These are phyloP conservation scores for Sistotremastrum niveocremeum DNA, from an alignment of 768 basidiomycete genomes.

Conservation along the genomic window DNA sequence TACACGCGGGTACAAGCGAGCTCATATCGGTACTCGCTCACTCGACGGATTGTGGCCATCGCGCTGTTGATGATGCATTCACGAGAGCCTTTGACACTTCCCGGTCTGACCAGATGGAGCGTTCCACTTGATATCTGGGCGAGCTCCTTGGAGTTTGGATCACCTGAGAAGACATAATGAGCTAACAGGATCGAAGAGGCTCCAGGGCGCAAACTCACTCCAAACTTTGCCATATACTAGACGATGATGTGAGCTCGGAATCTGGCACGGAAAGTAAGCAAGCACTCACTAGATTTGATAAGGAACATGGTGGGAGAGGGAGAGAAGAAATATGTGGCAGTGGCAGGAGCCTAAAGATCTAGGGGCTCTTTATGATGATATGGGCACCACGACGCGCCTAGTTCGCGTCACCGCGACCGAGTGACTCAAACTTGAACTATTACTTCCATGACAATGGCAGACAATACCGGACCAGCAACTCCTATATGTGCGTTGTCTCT, in stretches of 20 bases:
- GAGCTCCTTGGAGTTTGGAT: constrained; percentile 88
- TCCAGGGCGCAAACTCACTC: constrained; percentile 50
- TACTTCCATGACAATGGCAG: too few species aligned
- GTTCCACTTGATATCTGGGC: constrained; percentile 89
- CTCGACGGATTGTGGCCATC: constrained; percentile 83
- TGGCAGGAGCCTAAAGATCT: constrained; percentile 10
- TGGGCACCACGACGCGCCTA: constrained; percentile 10
- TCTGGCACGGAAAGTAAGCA: constrained; percentile 2
- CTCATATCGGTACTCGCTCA: constrained; percentile 74
- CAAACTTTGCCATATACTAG: constrained; percentile 86
- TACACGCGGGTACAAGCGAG: constrained; percentile 94
- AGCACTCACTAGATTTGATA: constrained; percentile 60
- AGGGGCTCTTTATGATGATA: constrained; percentile 12
- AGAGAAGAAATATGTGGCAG: constrained; percentile 3
- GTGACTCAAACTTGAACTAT: too few species aligned
- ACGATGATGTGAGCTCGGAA: constrained; percentile 10
- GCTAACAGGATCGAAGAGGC: constrained; percentile 9
- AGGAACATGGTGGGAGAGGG: constrained; percentile 53
- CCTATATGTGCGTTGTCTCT: too few species aligned
- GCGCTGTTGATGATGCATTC: constrained; percentile 99
- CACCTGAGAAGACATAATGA: constrained; percentile 42
- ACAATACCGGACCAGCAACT: too few species aligned
- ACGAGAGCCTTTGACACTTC: constrained; percentile 78
- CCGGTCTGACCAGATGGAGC: constrained; percentile 82
- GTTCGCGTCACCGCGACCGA: constrained; percentile 2